Percentiles rank a stretch among this genome's conserved stretches.
These are phyloP conservation scores for Boletus hoseneyae DNA, from an alignment of 1,284 basidiomycete species.

Conservation along the genomic window DNA sequence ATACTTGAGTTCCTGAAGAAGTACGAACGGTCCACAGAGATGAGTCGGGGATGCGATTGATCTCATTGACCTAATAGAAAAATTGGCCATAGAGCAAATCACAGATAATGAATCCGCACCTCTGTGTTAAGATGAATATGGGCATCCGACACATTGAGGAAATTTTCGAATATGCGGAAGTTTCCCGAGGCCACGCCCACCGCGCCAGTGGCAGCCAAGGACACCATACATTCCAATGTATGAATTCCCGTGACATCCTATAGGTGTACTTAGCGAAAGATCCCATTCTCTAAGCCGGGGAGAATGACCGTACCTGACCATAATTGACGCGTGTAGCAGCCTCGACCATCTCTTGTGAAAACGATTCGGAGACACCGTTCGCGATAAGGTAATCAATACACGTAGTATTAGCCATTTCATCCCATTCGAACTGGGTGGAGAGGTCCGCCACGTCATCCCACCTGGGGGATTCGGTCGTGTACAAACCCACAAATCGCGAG, in stretches of 20 bases:
- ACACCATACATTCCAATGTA: conserved; percentile 72
- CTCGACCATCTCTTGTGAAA: conserved; percentile 78
- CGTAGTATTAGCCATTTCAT: conserved; percentile 48
- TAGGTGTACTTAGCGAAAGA: not conserved
- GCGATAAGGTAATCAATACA: conserved; percentile 58
- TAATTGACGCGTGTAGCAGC: conserved; percentile 89
- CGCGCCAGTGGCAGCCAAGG: conserved; percentile 74
- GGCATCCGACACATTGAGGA: conserved; percentile 70
- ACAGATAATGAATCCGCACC: conserved; percentile 38
- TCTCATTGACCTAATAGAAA: conserved; percentile 45
- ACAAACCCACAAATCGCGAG: conserved; percentile 55
- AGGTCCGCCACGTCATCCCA: conserved; percentile 66
- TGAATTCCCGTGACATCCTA: conserved; percentile 77
- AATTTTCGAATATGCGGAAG: conserved; percentile 80
- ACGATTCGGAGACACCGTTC: conserved; percentile 56
- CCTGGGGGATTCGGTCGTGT: conserved; percentile 54
- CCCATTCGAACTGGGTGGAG: conserved; percentile 53
- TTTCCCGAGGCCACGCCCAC: conserved; percentile 78
- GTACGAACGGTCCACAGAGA: conserved; percentile 50
- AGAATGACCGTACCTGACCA: conserved; percentile 57
- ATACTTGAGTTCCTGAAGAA: conserved; percentile 42
- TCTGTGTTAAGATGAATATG: conserved; percentile 65
- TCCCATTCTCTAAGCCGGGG: not conserved
- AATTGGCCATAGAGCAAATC: not conserved
- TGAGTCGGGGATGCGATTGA: conserved; percentile 40